Evolutionary conservation across 495 filamentous ascomycete genomes (phyloP), one percentile per base, ranked within the genome.

Genomic region (Lasiosphaeria ovina): DNA sequence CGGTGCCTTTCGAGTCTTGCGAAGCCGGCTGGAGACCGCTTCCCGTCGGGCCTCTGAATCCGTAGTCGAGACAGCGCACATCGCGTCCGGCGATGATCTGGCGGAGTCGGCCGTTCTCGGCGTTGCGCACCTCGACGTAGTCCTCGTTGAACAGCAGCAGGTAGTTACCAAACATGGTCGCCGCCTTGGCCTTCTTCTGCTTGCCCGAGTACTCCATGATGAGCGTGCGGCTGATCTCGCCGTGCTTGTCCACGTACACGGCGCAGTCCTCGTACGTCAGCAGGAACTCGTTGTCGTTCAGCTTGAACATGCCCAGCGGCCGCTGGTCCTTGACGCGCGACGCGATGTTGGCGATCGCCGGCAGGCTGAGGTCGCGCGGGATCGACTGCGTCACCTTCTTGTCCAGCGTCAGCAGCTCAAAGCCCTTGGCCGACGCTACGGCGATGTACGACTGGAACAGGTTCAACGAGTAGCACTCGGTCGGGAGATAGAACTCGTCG

Each of bases 141-240:
- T 92, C 88, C 9, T 82, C 80, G 72, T 95, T 92, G 65, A 96
- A 93, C 35, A 94, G 83, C 51, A 95, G 74, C 5, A 96, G 81
- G 49, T 93, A 90, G 33, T 91, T 82, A 14, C 89, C 90, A 60
- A 92, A 91, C 70, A 98, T 84, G 58, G 90, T 92, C 3, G 83
- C 83, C 3, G 77, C 78, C 54, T 78, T 80, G 8, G 93, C 94
- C 55, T 87, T 87, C 69, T 89, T 87, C 31, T 91, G 90, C 65
- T 88, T 91, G 57, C 95, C 95, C 4, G 96, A 92, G 74, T 97
- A 98, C 66, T 97, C 91, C 91, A 98, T 95, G 59, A 99, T 90
- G 58, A 98, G 91, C 40, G 85, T 88, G 50, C 94, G 87, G 40
- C 86, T 91, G 16, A 99, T 90, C 58, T 98, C 94, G 61, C 94